Percentiles rank a stretch among this genome's conserved stretches.
These are phyloP conservation scores for Trichosporon ovoides DNA, from an alignment of 1,284 basidiomycete species.

Conservation along the genomic window DNA sequence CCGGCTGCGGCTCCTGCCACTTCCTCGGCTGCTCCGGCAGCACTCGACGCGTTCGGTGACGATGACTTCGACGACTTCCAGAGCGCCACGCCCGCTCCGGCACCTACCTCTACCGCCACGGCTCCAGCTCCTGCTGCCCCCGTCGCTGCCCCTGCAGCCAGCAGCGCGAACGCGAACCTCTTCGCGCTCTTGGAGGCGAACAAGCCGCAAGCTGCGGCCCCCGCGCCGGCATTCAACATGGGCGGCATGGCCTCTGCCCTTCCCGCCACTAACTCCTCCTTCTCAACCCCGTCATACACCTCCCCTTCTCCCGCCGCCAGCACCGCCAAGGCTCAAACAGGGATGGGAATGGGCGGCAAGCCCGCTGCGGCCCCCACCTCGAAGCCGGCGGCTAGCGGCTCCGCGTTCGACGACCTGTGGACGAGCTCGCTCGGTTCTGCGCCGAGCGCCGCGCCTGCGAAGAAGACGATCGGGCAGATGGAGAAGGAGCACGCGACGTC, in stretches of 20 bases:
- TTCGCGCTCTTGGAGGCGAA: conserved; percentile 53
- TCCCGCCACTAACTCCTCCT: conserved; percentile 23
- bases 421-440: conserved; percentile 60
- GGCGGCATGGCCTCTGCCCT: conserved; percentile 13
- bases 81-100: conserved; percentile 58
- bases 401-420: conserved; percentile 83
- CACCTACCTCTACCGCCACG: conserved; percentile 25
- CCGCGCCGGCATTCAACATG: conserved; percentile 8
- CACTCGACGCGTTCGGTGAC: conserved; percentile 18
- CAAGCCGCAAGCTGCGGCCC: conserved; percentile 27
- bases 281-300: conserved; percentile 13
- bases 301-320: conserved; percentile 16
- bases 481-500: conserved; percentile 76
- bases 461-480: conserved; percentile 77
- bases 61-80: conserved; percentile 94
- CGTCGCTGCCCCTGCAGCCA: conserved; percentile 22
- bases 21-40: conserved; percentile 24
- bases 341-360: conserved; percentile 10
- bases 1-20: conserved; percentile 25
- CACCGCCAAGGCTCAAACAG: conserved; percentile 6
- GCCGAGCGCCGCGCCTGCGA: conserved; percentile 28
- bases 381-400: conserved; percentile 12
- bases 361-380: conserved; percentile 10
- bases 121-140: conserved; percentile 12
- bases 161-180: conserved; percentile 42